Evolutionary conservation across 2,329 filamentous ascomycete genomes (phyloP).

Genomic region (Phaeosphaeriaceae sp.): DNA sequence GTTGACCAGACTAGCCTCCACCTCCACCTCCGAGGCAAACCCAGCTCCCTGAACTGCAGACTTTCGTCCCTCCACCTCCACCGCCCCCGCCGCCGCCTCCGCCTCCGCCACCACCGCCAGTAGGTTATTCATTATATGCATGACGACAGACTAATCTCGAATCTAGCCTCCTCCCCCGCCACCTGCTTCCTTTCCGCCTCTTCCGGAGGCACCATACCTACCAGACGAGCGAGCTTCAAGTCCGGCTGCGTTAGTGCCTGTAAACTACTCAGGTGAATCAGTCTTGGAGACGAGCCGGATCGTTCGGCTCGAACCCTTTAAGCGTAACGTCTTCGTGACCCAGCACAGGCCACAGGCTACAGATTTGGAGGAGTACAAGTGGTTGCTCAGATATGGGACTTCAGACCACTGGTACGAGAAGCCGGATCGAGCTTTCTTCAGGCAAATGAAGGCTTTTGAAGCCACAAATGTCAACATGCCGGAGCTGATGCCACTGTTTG

Average conservation of each 20-base stretch:
- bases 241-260: conserved; percentile 26
- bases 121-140: background rate
- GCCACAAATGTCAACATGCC: conserved; percentile 12
- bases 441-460: conserved; percentile 13
- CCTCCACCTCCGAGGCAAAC: conserved; percentile 3
- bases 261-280: conserved; percentile 27
- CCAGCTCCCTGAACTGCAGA: conserved; percentile 6
- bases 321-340: conserved; percentile 32
- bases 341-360: conserved; percentile 26
- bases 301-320: conserved; percentile 29
- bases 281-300: conserved; percentile 18
- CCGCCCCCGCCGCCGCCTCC: conserved; percentile 21
- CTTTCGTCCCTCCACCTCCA: conserved; percentile 15
- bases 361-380: conserved; percentile 38
- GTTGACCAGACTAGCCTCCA: background rate
- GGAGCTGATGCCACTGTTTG: conserved; percentile 17
- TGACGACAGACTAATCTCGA: background rate
- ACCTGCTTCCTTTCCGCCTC: background rate
- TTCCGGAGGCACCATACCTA: conserved; percentile 1
- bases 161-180: conserved; percentile 15
- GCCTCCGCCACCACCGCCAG: conserved; percentile 20
- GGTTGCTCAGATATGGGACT: conserved; percentile 34
- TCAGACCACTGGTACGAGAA: conserved; percentile 42
- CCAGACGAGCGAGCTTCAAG: conserved; percentile 15
- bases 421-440: conserved; percentile 20